A percentile compares a stretch with the other conserved stretches of the same genome.
These are phyloP conservation scores for Cercophora newfieldiana DNA, from an alignment of 495 filamentous ascomycete genomes.

Conservation along the genomic window DNA sequence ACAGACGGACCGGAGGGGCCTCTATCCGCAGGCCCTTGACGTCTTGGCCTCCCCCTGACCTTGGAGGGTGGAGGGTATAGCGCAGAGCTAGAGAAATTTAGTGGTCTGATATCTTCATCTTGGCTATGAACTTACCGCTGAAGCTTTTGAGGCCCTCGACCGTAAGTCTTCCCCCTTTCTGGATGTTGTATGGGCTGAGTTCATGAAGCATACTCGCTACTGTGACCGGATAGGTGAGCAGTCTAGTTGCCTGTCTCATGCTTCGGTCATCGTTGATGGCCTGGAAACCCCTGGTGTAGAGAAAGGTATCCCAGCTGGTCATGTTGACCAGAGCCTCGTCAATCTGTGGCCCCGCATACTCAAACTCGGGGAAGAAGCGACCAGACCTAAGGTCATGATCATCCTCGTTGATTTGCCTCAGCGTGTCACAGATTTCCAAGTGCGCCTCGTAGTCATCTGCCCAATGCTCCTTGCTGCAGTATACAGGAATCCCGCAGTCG, in stretches of 20 bases:
- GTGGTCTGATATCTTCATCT: neutral
- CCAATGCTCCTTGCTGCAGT: constrained; percentile 92
- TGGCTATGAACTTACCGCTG: constrained; percentile 62
- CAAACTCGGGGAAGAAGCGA: constrained; percentile 89
- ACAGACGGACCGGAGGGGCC: constrained; percentile 85
- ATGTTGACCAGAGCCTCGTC: constrained; percentile 93
- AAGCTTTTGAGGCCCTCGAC: constrained; percentile 88
- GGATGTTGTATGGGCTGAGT: constrained; percentile 84
- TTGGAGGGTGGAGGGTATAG: constrained; percentile 88
- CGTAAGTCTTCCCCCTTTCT: constrained; percentile 70
- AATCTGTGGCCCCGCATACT: constrained; percentile 83
- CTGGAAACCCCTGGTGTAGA: constrained; percentile 84
- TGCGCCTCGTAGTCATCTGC: constrained; percentile 91
- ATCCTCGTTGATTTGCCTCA: constrained; percentile 94
- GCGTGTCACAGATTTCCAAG: constrained; percentile 84
- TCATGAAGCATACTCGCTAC: constrained; percentile 91
- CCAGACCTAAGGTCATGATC: constrained; percentile 93
- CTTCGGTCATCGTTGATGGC: constrained; percentile 85
- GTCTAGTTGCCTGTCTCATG: constrained; percentile 85
- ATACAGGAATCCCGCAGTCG: constrained; percentile 92
- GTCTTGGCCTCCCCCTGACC: constrained; percentile 67
- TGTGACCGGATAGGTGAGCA: constrained; percentile 91
- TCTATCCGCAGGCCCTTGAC: constrained; percentile 78
- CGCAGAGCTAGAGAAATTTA: constrained; percentile 65
- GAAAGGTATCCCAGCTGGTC: constrained; percentile 96